A percentile compares a stretch with the other conserved stretches of the same genome.
Conservation (phyloP, 352 stramenopile genomes). For the Pseudoperonospora humuli region DNA sequence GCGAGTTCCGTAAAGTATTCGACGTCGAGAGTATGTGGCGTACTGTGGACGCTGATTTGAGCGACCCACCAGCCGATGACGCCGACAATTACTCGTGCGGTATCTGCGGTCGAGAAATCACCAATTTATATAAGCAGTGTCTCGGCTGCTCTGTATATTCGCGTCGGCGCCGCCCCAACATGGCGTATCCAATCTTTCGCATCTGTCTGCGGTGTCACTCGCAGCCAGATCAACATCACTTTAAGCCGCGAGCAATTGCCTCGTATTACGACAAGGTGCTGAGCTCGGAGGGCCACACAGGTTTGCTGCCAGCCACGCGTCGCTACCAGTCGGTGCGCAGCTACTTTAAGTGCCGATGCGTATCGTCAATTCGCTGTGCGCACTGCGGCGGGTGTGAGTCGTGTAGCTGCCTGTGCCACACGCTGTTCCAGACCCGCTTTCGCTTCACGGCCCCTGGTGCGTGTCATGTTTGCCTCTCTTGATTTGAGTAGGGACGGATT, state of each 20-base stretch:
- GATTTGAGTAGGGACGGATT: background rate
- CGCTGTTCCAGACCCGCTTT: slow-evolving; percentile 82
- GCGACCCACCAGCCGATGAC: slow-evolving; percentile 19
- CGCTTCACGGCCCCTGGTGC: slow-evolving; percentile 63
- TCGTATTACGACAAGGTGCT: slow-evolving; percentile 60
- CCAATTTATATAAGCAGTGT: slow-evolving; percentile 83
- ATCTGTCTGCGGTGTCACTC: slow-evolving; percentile 66
- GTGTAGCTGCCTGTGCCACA: slow-evolving; percentile 78
- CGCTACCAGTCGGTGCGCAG: slow-evolving; percentile 57
- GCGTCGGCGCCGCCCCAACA: slow-evolving; percentile 47
- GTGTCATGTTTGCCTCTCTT: slow-evolving; percentile 9
- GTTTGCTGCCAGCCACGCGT: slow-evolving; percentile 46
- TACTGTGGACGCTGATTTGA: slow-evolving; percentile 50
- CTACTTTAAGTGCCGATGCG: slow-evolving; percentile 69
- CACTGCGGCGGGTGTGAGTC: slow-evolving; percentile 75
- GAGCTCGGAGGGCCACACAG: slow-evolving; percentile 71
- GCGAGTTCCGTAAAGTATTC: slow-evolving; percentile 66
- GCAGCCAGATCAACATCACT: slow-evolving; percentile 66
- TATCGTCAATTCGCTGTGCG: slow-evolving; percentile 44
- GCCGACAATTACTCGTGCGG: slow-evolving; percentile 51
- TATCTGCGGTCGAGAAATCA: slow-evolving; percentile 67
- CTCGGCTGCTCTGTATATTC: slow-evolving; percentile 68
- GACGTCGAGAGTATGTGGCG: slow-evolving; percentile 72
- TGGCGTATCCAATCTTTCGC: slow-evolving; percentile 55
- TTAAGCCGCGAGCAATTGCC: slow-evolving; percentile 51